Evolutionary conservation across 768 basidiomycete species (phyloP).

Genomic region (Kwoniella bestiolae): DNA sequence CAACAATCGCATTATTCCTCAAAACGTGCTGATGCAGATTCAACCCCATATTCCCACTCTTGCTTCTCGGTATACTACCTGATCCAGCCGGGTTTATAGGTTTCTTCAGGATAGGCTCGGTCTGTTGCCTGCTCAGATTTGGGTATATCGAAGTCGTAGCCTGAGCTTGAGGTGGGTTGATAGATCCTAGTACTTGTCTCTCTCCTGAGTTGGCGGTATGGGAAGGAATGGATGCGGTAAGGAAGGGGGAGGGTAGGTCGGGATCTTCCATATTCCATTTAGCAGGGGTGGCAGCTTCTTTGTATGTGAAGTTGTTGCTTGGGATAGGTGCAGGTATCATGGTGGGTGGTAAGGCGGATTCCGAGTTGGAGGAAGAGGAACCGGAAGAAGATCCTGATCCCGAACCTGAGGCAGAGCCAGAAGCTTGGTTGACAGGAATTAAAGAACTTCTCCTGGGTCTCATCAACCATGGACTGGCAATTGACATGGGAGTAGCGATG

Average conservation of each 20-base stretch:
- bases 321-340: conserved; percentile 39
- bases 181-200: conserved; percentile 29
- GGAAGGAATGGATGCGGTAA: conserved; percentile 24
- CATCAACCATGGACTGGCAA: conserved; percentile 26
- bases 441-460: conserved; percentile 28
- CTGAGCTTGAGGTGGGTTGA: conserved; percentile 21
- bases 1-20: conserved; percentile 32
- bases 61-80: conserved; percentile 31
- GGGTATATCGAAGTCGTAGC: conserved; percentile 2
- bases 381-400: conserved; percentile 12
- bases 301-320: conserved; percentile 34
- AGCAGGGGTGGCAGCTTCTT: conserved; percentile 53
- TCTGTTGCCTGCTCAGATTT: not conserved
- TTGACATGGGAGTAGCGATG: conserved; percentile 36
- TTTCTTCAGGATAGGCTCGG: not conserved
- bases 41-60: conserved; percentile 36
- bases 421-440: not conserved
- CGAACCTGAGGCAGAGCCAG: not conserved
- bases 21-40: conserved; percentile 46
- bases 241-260: conserved; percentile 53
- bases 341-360: conserved; percentile 28
- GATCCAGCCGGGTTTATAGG: not conserved
- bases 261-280: conserved; percentile 54
- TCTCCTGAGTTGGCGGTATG: not conserved
- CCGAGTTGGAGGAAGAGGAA: not conserved